Percentiles rank a stretch among this genome's conserved stretches.
These are phyloP conservation scores for Amaranthus cruentus DNA, from an alignment of 148 eudicot genomes.

Conservation along the genomic window DNA sequence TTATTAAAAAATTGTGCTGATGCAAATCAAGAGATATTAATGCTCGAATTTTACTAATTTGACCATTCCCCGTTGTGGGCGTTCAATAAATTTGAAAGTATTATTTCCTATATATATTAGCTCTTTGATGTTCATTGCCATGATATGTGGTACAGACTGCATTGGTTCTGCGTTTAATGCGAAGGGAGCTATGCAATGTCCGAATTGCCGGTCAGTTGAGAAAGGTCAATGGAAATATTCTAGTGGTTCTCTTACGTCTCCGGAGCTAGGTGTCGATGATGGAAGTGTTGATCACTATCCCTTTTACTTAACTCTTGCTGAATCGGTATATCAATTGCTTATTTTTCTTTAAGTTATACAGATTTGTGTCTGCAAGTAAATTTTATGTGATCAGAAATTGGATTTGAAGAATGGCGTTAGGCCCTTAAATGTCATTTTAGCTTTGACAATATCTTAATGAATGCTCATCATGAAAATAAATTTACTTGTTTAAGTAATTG, in stretches of 20 bases:
- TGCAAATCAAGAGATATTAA: no score
- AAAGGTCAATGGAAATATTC: constrained; percentile 63
- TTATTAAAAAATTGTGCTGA: no score
- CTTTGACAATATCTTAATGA: background rate
- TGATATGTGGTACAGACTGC: constrained; percentile 48
- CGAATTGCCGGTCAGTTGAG: constrained; percentile 73
- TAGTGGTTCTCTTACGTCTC: constrained; percentile 36
- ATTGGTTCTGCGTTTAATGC: constrained; percentile 73
- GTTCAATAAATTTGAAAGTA: background rate
- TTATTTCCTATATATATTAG: background rate
- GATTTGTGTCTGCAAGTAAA: background rate
- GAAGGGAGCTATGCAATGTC: constrained; percentile 81
- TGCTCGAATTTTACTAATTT: no score
- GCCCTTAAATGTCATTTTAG: background rate
- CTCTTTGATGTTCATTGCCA: constrained; percentile 11
- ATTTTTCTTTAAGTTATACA: background rate
- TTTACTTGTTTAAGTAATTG: background rate
- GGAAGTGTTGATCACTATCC: constrained; percentile 32
- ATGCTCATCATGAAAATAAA: background rate
- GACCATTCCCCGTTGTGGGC: no score
- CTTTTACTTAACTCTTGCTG: constrained; percentile 36
- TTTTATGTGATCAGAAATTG: background rate
- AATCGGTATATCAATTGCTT: constrained; percentile 32
- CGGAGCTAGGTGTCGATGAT: constrained; percentile 37
- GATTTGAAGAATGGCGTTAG: background rate